Evolutionary conservation across 2,329 filamentous ascomycete genomes (phyloP).

Genomic region (Talaromyces pinophilus): DNA sequence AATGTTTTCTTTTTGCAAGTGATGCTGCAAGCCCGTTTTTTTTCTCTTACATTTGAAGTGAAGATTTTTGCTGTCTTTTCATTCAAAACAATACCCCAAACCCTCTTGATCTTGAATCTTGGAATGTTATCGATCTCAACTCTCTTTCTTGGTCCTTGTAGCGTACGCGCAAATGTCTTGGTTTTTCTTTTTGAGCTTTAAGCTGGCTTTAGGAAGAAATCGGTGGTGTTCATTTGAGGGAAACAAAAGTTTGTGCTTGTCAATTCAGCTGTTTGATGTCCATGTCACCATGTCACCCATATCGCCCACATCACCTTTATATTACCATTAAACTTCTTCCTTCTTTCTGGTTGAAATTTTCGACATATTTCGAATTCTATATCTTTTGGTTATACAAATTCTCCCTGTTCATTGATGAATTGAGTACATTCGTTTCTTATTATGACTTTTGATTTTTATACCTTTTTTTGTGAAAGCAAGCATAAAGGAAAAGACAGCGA

Average conservation of each 20-base stretch:
- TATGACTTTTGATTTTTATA: not conserved
- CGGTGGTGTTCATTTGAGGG: conserved; percentile 13
- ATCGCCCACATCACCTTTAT: not conserved
- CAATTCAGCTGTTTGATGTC: not conserved
- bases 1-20: conserved; percentile 32
- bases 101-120: conserved; percentile 34
- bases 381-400: not conserved
- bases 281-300: too few species aligned
- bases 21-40: conserved; percentile 40
- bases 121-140: conserved; percentile 26
- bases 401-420: not conserved
- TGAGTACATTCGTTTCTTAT: not conserved
- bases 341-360: not conserved
- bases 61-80: conserved; percentile 45
- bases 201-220: conserved; percentile 1
- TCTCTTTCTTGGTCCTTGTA: conserved; percentile 27
- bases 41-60: conserved; percentile 43
- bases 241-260: conserved; percentile 10
- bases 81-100: conserved; percentile 45
- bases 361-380: not conserved
- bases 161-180: conserved; percentile 35
- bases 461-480: not conserved
- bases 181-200: conserved; percentile 22
- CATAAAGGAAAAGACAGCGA: not conserved
- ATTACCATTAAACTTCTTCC: not conserved